phyloP scores from a whole-genome alignment of 2,329 filamentous ascomycete species.

The Pseudocercospora pini-densiflorae region DNA sequence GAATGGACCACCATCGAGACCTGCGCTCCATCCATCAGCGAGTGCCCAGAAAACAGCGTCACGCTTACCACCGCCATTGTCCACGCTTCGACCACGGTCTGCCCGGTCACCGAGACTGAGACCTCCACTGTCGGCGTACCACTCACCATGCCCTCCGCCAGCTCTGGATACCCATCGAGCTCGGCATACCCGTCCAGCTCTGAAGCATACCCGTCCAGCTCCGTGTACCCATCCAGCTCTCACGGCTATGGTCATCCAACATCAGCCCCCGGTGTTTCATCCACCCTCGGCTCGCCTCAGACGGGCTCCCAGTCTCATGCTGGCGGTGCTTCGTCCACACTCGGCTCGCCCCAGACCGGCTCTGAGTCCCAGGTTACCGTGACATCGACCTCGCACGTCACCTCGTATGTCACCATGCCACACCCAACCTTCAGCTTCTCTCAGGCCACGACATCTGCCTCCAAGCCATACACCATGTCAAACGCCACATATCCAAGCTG shows the following conservation, averaged over 20 bases:
- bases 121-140: background rate
- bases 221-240: background rate
- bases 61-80: background rate
- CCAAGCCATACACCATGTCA: background rate
- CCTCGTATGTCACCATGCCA: background rate
- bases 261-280: background rate
- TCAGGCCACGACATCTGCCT: background rate
- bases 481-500: background rate
- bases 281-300: conserved; percentile 1
- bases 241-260: background rate
- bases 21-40: background rate
- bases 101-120: background rate
- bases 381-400: background rate
- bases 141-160: background rate
- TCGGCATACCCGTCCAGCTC: background rate
- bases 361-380: background rate
- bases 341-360: background rate
- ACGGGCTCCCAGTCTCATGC: background rate
- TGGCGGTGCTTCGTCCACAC: conserved; percentile 4
- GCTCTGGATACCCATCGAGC: background rate
- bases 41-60: conserved; percentile 1
- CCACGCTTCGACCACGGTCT: conserved; percentile 1
- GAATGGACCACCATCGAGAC: background rate
- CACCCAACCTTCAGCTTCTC: background rate
- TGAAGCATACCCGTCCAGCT: background rate